Evolutionary conservation across 148 eudicot genomes (phyloP).

Genomic region (Rhododendron mucronatum): DNA sequence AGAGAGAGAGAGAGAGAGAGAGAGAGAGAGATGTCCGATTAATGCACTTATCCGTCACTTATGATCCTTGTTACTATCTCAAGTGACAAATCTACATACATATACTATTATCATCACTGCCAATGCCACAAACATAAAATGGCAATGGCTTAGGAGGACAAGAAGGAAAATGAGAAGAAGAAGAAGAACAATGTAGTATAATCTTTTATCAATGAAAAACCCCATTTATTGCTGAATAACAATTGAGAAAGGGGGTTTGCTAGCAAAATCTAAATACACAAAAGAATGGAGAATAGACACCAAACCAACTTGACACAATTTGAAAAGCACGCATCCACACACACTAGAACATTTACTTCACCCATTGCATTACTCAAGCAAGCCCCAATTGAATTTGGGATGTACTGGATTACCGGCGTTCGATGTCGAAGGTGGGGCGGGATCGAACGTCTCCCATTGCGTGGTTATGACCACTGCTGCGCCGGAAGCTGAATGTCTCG

Average conservation of each 20-base stretch:
- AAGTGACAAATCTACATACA: constrained; percentile 1
- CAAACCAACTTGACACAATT: constrained; percentile 46
- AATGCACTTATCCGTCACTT: not conserved
- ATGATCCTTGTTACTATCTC: not conserved
- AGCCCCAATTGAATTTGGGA: constrained; percentile 72
- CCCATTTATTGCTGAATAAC: constrained; percentile 44
- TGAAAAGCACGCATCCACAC: constrained; percentile 45
- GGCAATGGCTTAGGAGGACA: not conserved
- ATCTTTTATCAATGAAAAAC: constrained; percentile 5
- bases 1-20: not conserved
- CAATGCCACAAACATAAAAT: constrained; percentile 13
- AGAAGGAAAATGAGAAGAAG: constrained; percentile 11
- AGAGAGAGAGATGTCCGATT: not conserved
- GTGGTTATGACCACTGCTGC: constrained; percentile 77
- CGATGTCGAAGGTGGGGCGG: constrained; percentile 37
- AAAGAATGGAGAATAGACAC: constrained; percentile 60
- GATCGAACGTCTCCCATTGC: constrained; percentile 92
- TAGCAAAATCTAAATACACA: constrained; percentile 65
- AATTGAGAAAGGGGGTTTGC: constrained; percentile 22
- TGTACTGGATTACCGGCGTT: constrained; percentile 26
- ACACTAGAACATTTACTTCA: constrained; percentile 25
- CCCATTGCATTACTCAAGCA: constrained; percentile 41
- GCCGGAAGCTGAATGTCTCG: constrained; percentile 47
- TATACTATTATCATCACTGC: not conserved
- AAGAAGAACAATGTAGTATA: not conserved